These are phyloP conservation scores for Reticulascus tulasneorum DNA, from an alignment of 2,329 filamentous ascomycete genomes.

Conservation along the genomic window DNA sequence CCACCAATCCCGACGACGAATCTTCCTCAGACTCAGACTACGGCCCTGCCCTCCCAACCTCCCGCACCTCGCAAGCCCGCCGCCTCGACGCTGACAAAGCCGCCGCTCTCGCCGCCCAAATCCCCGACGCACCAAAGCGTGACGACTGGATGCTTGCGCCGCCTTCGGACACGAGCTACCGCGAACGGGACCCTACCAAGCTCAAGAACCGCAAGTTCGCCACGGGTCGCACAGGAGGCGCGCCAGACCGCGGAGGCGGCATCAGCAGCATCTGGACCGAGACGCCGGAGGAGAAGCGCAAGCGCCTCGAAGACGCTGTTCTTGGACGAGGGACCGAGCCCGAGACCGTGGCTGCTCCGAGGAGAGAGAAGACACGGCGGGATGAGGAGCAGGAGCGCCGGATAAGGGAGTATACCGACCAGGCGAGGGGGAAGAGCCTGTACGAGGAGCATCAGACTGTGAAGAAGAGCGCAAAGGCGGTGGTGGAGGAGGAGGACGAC, in stretches of 20 bases:
- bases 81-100: constrained; percentile 33
- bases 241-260: constrained; percentile 30
- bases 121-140: constrained; percentile 53
- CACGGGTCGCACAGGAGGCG: constrained; percentile 43
- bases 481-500: constrained; percentile 74
- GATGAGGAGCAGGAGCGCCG: constrained; percentile 51
- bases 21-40: constrained; percentile 45
- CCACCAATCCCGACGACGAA: constrained; percentile 26
- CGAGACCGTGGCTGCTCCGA: constrained; percentile 33
- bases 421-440: constrained; percentile 53
- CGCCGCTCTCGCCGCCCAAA: constrained; percentile 20
- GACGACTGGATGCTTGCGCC: constrained; percentile 84
- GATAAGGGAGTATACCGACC: constrained; percentile 47
- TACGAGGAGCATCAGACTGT: constrained; percentile 53
- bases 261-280: constrained; percentile 82
- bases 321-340: constrained; percentile 57
- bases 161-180: constrained; percentile 51
- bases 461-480: constrained; percentile 28
- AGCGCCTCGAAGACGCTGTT: constrained; percentile 75
- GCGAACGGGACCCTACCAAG: constrained; percentile 76
- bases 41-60: constrained; percentile 54
- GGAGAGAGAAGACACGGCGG: constrained; percentile 51
- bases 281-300: constrained; percentile 82
- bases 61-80: constrained; percentile 34
- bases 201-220: constrained; percentile 79